Percentiles rank a stretch among this genome's conserved stretches.
Conservation (phyloP, 2,329 filamentous ascomycete species). For the Ophiosphaerella korrae region DNA sequence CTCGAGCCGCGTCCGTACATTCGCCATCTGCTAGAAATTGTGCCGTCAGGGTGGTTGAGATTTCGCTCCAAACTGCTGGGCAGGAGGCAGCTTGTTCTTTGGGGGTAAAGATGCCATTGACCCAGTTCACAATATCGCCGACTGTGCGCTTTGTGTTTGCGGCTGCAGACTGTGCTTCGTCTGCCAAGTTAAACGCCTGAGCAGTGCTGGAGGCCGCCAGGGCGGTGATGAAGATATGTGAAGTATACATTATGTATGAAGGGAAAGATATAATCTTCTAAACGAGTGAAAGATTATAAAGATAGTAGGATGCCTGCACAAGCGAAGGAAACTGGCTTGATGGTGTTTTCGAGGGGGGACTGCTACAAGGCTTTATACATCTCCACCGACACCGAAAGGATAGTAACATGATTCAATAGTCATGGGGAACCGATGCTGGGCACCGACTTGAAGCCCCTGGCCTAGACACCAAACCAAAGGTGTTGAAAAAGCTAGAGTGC, state of each 20-base stretch:
- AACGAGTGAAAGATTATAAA: constrained; percentile 11
- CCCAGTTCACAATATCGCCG: constrained; percentile 8
- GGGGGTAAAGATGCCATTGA: constrained; percentile 9
- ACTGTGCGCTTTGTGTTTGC: constrained; percentile 24
- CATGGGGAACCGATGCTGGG: no score
- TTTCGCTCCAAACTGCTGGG: constrained; percentile 40
- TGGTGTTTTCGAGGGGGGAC: background rate
- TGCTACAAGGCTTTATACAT: no score
- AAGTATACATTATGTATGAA: constrained; percentile 42
- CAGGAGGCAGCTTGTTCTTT: constrained; percentile 16
- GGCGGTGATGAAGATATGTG: constrained; percentile 29
- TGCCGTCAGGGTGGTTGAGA: constrained; percentile 37
- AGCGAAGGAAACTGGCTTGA: constrained; percentile 17
- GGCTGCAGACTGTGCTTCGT: constrained; percentile 17
- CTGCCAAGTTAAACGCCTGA: constrained; percentile 29
- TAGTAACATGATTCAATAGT: no score
- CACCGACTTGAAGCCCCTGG: no score
- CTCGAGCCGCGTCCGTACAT: constrained; percentile 44
- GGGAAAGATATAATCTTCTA: constrained; percentile 4
- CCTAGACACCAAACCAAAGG: no score
- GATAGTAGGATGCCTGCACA: constrained; percentile 2
- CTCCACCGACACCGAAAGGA: constrained; percentile 9
- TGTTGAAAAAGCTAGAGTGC: no score
- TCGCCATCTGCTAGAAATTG: constrained; percentile 42
- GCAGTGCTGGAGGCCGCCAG: constrained; percentile 33